Evolutionary conservation across 352 stramenopile species (phyloP), one percentile per base, ranked within the genome.

Genomic region (Phytophthora sp.): DNA sequence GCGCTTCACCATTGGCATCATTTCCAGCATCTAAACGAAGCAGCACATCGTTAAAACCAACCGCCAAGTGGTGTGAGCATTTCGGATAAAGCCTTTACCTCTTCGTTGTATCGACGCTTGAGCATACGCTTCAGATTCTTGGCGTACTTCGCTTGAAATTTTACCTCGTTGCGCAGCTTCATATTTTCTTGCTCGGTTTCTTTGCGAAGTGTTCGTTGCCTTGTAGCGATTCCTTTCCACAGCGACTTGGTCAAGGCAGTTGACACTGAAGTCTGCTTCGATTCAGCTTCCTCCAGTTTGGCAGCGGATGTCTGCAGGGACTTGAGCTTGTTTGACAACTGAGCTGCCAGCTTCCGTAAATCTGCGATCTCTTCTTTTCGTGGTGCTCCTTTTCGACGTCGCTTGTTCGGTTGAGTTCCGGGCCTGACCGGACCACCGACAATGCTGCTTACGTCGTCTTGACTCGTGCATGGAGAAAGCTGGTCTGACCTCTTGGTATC

Each of bases 121-220:
- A 70, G 46, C 54, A 70, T 66, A 0, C 61, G 61, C 27, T 70
- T 70, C 30, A 70, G 34, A 20, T 70, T 70, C 17, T 45, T 18
- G 0, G 53, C 45, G 15, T 51, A 26, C 18, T 66, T 64, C 0
- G 17, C 39, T 26, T 71, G 55, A 5, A 8, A 20, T 30, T 21
- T 7, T 5, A 66, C 12, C 4, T 66, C 42, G 1, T 21, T 17
- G n/a, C 55, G 39, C 9, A 71, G 35, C 18, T 34, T 43, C 1
- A 12, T 18, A 32, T 66, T 62, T 1, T 30, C n/a, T 11, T 17
- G 27, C 52, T 66, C 62, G 1, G 55, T 3, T 42, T 13, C 9
- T 11, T 39, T 43, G 5, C 62, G 48, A 21, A 55, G 48, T 5
- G 12, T 18, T 5, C 56, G 34, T 24, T 71, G 55, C 10, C 55